Percentiles rank a stretch among this genome's conserved stretches.
phyloP scores from a whole-genome alignment of 345 rosid species.

The Pugionium cornutum region DNA sequence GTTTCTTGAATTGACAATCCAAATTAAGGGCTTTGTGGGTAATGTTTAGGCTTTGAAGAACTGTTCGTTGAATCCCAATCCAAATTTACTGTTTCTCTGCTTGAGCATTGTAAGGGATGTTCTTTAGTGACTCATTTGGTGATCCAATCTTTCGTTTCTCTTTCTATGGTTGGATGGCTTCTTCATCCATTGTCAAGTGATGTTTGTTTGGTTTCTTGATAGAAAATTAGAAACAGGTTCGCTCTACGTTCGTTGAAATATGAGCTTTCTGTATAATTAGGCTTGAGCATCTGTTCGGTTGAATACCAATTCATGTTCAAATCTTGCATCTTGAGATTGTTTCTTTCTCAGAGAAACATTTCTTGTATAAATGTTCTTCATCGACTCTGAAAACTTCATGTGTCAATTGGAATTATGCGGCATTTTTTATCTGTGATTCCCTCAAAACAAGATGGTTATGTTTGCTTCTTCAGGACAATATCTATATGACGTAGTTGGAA shows the following conservation, averaged over 20 bases:
- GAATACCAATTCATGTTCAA: neutral
- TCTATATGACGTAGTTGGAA: conserved; percentile 87
- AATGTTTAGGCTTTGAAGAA: no score
- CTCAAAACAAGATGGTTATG: no score
- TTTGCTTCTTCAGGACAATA: conserved; percentile 60
- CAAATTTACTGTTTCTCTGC: no score
- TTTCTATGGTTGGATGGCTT: neutral
- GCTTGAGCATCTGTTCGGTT: neutral
- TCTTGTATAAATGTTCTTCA: neutral
- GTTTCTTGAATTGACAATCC: no score
- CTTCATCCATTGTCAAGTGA: neutral
- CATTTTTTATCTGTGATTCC: neutral
- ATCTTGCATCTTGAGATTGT: conserved; percentile 9
- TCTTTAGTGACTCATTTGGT: no score
- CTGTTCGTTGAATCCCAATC: no score
- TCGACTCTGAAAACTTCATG: conserved; percentile 9
- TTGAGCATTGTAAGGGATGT: no score
- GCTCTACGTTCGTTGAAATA: neutral
- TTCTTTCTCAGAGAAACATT: neutral
- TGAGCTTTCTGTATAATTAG: neutral
- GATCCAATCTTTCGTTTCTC: neutral
- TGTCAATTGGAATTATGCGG: neutral
- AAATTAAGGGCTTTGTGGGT: no score
- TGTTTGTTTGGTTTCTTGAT: conserved; percentile 5
- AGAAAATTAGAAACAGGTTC: neutral